Evolutionary conservation across 179 eudicot species (phyloP), one percentile per base, ranked within the genome.

Genomic region (Nepenthes alata): DNA sequence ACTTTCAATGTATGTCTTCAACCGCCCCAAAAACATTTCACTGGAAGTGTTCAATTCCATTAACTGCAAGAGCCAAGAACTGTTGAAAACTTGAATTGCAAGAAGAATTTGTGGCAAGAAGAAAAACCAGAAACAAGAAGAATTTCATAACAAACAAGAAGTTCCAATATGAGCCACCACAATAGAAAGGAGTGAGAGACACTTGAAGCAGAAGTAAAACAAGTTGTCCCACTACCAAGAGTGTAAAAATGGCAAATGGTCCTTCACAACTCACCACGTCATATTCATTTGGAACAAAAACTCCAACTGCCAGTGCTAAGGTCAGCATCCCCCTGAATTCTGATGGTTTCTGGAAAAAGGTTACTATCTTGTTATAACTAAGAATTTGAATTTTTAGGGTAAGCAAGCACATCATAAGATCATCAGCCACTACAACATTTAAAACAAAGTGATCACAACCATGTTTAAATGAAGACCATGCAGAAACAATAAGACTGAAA

Each of bases 321-420:
- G 71, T 76, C 77, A 83, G 13, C 70, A 86, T 70, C 78, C 70
- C 78, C 71, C 69, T 75, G 65, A 91, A 91, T 57, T 78, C 66
- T 14, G 76, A 63, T 55, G 84, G 78, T 57, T 82, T 83, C 98
- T 91, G 89, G 66, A 72, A 70, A 72, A 0, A 41, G 60, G 44
- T n/a, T 13, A 69, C 12, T 41, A 50, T 35, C 47, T 61, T 47
- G 57, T 58, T 51, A 66, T 61, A 9, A 14, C 14, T 35, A 58
- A 62, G 57, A 58, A 57, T 34, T 8, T 25, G 0, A 25, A 25
- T 25, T 25, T 37, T n/a, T 14, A 53, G 35, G 7, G 6, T 7
- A 38, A 10, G 60, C 39, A 52, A 13, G 65, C 44, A 55, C 6
- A 55, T 37, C 53, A 65, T 15, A 45, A 6, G 16, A 52, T 16